These are phyloP conservation scores for Colletotrichum filicis DNA, from an alignment of 2,329 filamentous ascomycete species.

Conservation along the genomic window DNA sequence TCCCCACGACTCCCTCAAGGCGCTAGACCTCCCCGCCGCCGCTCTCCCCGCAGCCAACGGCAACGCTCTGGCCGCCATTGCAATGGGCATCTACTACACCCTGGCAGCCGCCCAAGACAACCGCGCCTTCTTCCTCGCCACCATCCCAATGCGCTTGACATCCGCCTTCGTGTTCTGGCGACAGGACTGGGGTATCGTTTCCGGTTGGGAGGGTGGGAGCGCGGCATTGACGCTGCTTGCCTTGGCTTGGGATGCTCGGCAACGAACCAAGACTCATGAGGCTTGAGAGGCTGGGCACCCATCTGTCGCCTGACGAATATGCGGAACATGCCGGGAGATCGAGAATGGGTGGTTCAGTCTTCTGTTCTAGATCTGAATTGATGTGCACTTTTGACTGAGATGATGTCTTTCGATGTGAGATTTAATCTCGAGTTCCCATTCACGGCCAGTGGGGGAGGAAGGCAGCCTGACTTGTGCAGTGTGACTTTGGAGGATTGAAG, in stretches of 20 bases:
- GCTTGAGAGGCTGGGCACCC: neutral
- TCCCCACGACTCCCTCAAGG: neutral
- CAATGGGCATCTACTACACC: slow-evolving; percentile 46
- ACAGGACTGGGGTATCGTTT: slow-evolving; percentile 41
- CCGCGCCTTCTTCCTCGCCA: slow-evolving; percentile 42
- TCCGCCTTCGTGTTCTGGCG: slow-evolving; percentile 42
- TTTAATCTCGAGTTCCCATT: neutral
- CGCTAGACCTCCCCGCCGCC: slow-evolving; percentile 10
- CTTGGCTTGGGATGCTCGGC: neutral
- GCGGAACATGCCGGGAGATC: neutral
- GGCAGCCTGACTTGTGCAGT: neutral
- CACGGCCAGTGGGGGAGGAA: neutral
- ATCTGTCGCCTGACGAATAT: neutral
- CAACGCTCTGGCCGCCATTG: slow-evolving; percentile 42
- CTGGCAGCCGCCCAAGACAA: slow-evolving; percentile 46
- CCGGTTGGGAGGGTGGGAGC: slow-evolving; percentile 43
- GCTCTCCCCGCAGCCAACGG: slow-evolving; percentile 31
- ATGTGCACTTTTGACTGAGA: neutral
- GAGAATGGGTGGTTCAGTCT: no score
- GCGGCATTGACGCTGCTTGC: slow-evolving; percentile 29
- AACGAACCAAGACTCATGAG: neutral
- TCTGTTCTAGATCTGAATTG: neutral
- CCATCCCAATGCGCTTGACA: slow-evolving; percentile 44
- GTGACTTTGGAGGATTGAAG: neutral
- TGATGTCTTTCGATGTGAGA: neutral